Conservation (phyloP, 345 rosid genomes). For the Gossypioides kirkii region DNA sequence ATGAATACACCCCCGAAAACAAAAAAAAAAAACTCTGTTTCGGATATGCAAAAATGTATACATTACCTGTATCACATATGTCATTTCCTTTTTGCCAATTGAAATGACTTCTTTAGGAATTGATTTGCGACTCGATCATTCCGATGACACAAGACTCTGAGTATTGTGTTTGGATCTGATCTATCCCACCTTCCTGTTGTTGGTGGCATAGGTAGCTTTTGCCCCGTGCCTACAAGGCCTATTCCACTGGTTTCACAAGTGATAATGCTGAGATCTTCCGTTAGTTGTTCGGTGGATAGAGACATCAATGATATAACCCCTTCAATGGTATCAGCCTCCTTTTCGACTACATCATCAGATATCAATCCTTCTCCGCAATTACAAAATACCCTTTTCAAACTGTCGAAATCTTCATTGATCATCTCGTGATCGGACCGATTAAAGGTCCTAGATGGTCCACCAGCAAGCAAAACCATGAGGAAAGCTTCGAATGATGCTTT, state of each 20-base stretch:
- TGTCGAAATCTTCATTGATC: conserved; percentile 65
- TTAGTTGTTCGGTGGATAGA: conserved; percentile 65
- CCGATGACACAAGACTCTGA: conserved; percentile 75
- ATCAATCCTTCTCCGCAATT: conserved; percentile 78
- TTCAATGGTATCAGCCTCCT: conserved; percentile 69
- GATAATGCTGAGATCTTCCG: conserved; percentile 70
- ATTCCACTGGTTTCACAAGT: conserved; percentile 54
- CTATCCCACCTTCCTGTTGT: conserved; percentile 74
- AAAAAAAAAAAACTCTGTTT: background rate
- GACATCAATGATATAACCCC: conserved; percentile 72
- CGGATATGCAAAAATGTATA: background rate
- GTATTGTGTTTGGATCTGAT: conserved; percentile 77
- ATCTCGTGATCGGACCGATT: conserved; percentile 48
- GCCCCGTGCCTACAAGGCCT: conserved; percentile 40
- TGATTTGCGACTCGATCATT: conserved; percentile 60
- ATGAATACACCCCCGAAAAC: background rate
- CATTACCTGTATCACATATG: background rate
- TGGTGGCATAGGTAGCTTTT: conserved; percentile 79
- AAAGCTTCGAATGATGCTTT: conserved; percentile 72
- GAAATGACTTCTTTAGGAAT: conserved; percentile 68
- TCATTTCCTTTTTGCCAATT: conserved; percentile 59
- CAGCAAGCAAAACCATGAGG: conserved; percentile 81
- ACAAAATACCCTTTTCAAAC: conserved; percentile 57
- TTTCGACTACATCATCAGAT: conserved; percentile 53
- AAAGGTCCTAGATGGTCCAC: conserved; percentile 56